These are phyloP conservation scores for Dryas octopetala DNA, from an alignment of 306 rosid genomes.

Conservation along the genomic window DNA sequence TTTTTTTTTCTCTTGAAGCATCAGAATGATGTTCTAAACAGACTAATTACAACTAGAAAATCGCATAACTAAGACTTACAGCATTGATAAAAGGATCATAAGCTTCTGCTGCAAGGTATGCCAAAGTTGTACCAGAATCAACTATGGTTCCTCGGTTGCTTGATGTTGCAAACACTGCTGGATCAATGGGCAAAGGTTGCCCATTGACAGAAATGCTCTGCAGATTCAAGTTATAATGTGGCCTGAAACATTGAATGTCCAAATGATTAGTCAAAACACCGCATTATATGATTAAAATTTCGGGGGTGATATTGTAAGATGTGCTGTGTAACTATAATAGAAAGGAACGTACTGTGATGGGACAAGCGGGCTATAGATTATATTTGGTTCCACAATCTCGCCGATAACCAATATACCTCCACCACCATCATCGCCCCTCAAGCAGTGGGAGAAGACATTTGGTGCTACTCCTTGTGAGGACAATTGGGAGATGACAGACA, in stretches of 20 bases:
- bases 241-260: slow-evolving; percentile 59
- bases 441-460: slow-evolving; percentile 87
- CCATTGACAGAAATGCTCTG: slow-evolving; percentile 92
- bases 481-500: slow-evolving; percentile 92
- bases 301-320: background rate
- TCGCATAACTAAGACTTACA: slow-evolving; percentile 52
- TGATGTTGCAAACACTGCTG: slow-evolving; percentile 79
- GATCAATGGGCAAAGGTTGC: slow-evolving; percentile 52
- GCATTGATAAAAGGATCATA: slow-evolving; percentile 77
- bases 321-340: slow-evolving; percentile 3
- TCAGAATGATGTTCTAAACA: slow-evolving; percentile 15
- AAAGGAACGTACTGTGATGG: slow-evolving; percentile 75
- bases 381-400: slow-evolving; percentile 81
- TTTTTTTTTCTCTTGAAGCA: slow-evolving; percentile 16
- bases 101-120: slow-evolving; percentile 92
- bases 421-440: slow-evolving; percentile 81
- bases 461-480: slow-evolving; percentile 85
- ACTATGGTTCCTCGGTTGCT: slow-evolving; percentile 78
- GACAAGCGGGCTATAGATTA: slow-evolving; percentile 85
- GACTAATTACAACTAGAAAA: slow-evolving; percentile 20
- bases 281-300: background rate
- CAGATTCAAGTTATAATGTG: slow-evolving; percentile 86
- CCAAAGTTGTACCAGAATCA: slow-evolving; percentile 98
- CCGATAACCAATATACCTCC: slow-evolving; percentile 97
- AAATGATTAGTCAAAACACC: slow-evolving; percentile 18